Evolutionary conservation across 805 yeast genomes (phyloP), one percentile per base, ranked within the genome.

Genomic region (Pichia nakasei): DNA sequence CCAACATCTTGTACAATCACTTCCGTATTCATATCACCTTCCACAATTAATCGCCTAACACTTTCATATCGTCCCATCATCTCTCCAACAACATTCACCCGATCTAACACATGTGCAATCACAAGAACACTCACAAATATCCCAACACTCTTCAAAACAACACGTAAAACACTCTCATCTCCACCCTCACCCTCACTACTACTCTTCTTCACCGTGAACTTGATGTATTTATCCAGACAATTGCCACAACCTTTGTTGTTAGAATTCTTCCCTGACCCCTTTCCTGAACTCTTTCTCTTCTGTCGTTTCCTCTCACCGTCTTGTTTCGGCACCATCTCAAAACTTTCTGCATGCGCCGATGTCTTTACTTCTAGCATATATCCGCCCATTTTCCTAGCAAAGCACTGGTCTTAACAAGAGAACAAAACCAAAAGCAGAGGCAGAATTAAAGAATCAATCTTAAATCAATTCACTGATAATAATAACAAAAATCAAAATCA

Each of bases 331-430:
- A n/a, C n/a, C n/a, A n/a, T n/a, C n/a, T n/a, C n/a, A n/a, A n/a
- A n/a, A n/a, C n/a, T n/a, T n/a, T 24, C 27, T 24, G 11, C 27
- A 24, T 11, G 7, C 8, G 22, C 17, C 11, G 61, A 57, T 17
- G 59, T 50, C 44, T 52, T 55, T 35, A 58, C 50, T 51, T 57
- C 60, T 22, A 58, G 42, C 34, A 58, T 45, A 45, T 57, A 58
- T 37, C 54, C 58, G 35, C 52, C 55, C 60, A 55, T 56, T 19
- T 21, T 13, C 15, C 9, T 21, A 13, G 15, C n/a, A n/a, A n/a
- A n/a, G n/a, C n/a, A n/a, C n/a, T n/a, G n/a, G n/a, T n/a, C n/a
- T n/a, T n/a, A n/a, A n/a, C n/a, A n/a, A n/a, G n/a, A n/a, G n/a
- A n/a, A n/a, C n/a, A n/a, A n/a, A n/a, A n/a, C n/a, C n/a, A n/a